Conservation (phyloP, 495 filamentous ascomycete species). For the Umbilicaria muhlenbergii region DNA sequence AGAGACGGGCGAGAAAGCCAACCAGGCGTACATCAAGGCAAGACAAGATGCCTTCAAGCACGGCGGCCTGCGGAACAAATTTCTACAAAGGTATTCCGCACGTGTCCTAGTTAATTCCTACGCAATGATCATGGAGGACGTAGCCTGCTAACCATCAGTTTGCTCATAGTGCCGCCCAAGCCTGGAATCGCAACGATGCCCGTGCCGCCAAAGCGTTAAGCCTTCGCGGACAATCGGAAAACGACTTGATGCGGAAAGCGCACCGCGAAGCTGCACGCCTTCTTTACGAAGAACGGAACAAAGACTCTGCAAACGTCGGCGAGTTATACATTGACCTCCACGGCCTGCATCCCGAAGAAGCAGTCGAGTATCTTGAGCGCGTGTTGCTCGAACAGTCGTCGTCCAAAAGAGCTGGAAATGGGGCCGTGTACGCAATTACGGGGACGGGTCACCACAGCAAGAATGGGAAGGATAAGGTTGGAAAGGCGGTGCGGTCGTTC, state of each 20-base stretch:
- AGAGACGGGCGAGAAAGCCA: slow-evolving; percentile 80
- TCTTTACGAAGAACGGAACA: slow-evolving; percentile 90
- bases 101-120: background rate
- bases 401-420: slow-evolving; percentile 27
- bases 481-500: slow-evolving; percentile 80
- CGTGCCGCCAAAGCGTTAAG: slow-evolving; percentile 90
- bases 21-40: slow-evolving; percentile 87
- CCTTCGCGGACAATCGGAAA: slow-evolving; percentile 88
- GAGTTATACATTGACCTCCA: slow-evolving; percentile 95
- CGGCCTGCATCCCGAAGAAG: slow-evolving; percentile 93
- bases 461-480: slow-evolving; percentile 97
- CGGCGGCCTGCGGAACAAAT: slow-evolving; percentile 89
- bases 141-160: slow-evolving; percentile 8
- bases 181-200: slow-evolving; percentile 98
- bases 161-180: slow-evolving; percentile 69
- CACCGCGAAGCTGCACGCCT: slow-evolving; percentile 86
- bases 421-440: slow-evolving; percentile 82
- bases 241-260: slow-evolving; percentile 91
- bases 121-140: background rate
- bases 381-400: slow-evolving; percentile 68
- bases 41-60: slow-evolving; percentile 92
- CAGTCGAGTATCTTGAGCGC: slow-evolving; percentile 81
- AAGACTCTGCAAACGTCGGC: slow-evolving; percentile 37
- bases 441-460: slow-evolving; percentile 97
- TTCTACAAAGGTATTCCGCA: slow-evolving; percentile 64